Evolutionary conservation across 352 stramenopile genomes (phyloP), one percentile per base, ranked within the genome.

Genomic region (Pythium monospermum): DNA sequence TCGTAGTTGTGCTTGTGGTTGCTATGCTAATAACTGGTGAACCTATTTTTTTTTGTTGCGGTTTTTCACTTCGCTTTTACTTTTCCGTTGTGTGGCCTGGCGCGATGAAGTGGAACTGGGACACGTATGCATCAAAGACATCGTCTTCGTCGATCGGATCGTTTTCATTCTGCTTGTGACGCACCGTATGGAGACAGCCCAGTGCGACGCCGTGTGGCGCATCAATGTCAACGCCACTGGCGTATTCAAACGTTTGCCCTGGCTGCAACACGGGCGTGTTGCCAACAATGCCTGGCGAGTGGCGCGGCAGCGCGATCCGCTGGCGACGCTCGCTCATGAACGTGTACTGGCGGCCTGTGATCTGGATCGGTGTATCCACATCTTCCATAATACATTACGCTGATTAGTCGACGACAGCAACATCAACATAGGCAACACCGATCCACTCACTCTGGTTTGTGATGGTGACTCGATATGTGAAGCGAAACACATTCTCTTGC

Each of bases 181-280:
- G 65, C 13, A 88, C 21, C 1, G 64, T 68, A 39, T 91, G 81
- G 30, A 91, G 60, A 59, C 76, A 88, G n/a, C 81, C 81, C 0
- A 63, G 74, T 25, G 85, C 75, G 7, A 61, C 73, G 15, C 81
- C 81, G 11, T 67, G 51, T 12, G 76, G 77, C 22, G 73, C 71
- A 44, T 91, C 70, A 28, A 90, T 84, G 51, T 90, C 78, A 16
- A 89, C 74, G 23, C 81, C 78, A 35, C 78, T 91, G 4, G 74
- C 77, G 55, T 91, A 91, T 57, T 88, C 74, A 42, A 90, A 89
- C n/a, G 68, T 81, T 41, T 91, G 69, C 6, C 81, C 81, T 18
- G 81, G 81, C 23, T 57, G 57, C 32, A 91, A 46, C 40, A 84
- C 49, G 4, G 81, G 78, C 26, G 73, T 90, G 41, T 72, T 68